Base-by-base conservation (phyloP, 805 yeast genomes). In the Spathaspora arborariae region DNA sequence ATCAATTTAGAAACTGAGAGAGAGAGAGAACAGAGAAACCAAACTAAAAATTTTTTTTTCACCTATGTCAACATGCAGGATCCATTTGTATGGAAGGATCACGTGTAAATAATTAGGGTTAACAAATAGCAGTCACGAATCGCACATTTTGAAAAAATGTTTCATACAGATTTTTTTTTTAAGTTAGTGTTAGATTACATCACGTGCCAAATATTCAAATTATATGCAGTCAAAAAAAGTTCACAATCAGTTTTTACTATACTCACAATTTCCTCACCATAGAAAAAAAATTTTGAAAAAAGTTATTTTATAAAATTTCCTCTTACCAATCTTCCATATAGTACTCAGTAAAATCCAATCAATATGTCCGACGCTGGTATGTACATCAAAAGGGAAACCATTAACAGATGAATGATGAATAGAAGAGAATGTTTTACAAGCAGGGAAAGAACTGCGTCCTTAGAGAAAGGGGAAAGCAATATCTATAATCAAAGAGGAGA, bases 321-420 rank as follows among this genome's bases (percentile, higher is more conserved):
- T 20, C 20, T 20, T 20, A 19, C 6, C 11, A 19, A 18, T 20
- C 40, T 37, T 37, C 26, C 26, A 37, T 37, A 20, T 30, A 40
- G 18, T 30, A 30, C 35, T 22, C 43, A 40, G 34, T 20, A 33
- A 43, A 19, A 42, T 35, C 41, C 36, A 26, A 40, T 41, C 46
- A 65, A 57, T 51, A 65, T 65, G 70, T 62, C 68, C 61, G 70
- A 65, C 50, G 60, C 68, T 60, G 54, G 68, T 64, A 63, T 61
- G 68, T 64, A 59, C 35, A 15, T 15, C n/a, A 30, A 46, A 22
- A 9, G 24, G 40, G 11, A 5, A 20, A 20, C 21, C 16, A n/a
- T n/a, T 34, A 18, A 30, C 4, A 30, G 35, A 30, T 13, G 16
- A 30, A 30, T 7, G 22, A 30, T 30, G 35, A 30, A 30, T 4